phyloP scores from a whole-genome alignment of 495 filamentous ascomycete genomes.

The Penicillium nucicola region DNA sequence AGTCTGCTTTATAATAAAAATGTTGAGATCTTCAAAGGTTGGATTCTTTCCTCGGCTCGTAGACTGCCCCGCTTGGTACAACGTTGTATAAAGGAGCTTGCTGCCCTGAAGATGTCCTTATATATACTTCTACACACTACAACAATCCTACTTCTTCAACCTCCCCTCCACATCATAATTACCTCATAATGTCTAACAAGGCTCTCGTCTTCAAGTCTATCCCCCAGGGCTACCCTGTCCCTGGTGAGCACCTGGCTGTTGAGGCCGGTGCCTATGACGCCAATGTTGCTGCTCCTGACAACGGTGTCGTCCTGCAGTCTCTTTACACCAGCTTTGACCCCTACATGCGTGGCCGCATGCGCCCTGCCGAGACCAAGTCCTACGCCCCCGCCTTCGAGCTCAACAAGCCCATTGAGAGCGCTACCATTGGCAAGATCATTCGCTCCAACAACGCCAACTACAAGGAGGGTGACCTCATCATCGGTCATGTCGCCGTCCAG shows the following conservation, averaged over 20 bases:
- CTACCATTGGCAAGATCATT: slow-evolving; percentile 58
- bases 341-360: slow-evolving; percentile 75
- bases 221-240: slow-evolving; percentile 64
- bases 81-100: slow-evolving; percentile 3
- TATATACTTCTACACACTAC: not conserved
- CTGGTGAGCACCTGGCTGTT: slow-evolving; percentile 70
- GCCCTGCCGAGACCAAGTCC: slow-evolving; percentile 50
- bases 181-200: slow-evolving; percentile 59
- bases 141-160: not conserved
- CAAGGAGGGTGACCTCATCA: slow-evolving; percentile 64
- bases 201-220: slow-evolving; percentile 72
- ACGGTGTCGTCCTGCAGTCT: slow-evolving; percentile 69
- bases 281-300: slow-evolving; percentile 57
- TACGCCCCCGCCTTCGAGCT: slow-evolving; percentile 60
- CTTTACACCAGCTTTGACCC: slow-evolving; percentile 84
- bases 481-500: slow-evolving; percentile 56
- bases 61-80: slow-evolving; percentile 17
- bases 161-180: not conserved
- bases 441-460: slow-evolving; percentile 61
- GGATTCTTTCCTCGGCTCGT: slow-evolving; percentile 16
- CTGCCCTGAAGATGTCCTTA: not conserved
- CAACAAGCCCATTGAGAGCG: slow-evolving; percentile 55
- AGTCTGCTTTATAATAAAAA: slow-evolving; percentile 24
- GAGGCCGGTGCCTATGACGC: slow-evolving; percentile 66
- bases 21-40: not conserved